Conservation (phyloP, 2,329 filamentous ascomycete species). For the Septoria linicola region DNA sequence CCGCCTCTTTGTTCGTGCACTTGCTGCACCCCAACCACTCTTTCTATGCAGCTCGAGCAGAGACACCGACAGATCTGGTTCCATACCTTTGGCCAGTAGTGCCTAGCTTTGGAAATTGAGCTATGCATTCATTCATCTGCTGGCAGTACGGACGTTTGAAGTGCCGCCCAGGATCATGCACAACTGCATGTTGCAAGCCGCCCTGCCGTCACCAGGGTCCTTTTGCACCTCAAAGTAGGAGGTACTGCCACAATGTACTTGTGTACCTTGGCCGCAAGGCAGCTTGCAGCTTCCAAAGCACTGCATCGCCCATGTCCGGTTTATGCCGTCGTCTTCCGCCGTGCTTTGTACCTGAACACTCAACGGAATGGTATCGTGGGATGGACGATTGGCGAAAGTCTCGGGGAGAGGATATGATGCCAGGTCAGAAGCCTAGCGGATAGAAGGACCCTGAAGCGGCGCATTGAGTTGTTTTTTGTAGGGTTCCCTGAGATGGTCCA, state of each 20-base stretch:
- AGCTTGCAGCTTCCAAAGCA: conserved; percentile 1
- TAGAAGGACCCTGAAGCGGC: no score
- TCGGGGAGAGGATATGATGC: not conserved
- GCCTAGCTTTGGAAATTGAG: no score
- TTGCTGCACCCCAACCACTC: conserved; percentile 1
- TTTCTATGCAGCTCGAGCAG: not conserved
- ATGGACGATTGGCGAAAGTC: not conserved
- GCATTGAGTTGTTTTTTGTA: not conserved
- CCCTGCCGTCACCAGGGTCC: conserved; percentile 11
- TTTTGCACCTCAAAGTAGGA: conserved; percentile 1
- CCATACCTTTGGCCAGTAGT: not conserved
- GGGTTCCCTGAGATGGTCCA: not conserved
- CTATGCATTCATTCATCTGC: no score
- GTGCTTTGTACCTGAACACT: not conserved
- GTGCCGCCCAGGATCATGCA: conserved; percentile 12
- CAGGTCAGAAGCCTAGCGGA: no score
- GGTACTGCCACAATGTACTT: conserved; percentile 9
- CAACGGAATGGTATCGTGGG: not conserved
- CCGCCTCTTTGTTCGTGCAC: conserved; percentile 17
- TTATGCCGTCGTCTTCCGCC: not conserved
- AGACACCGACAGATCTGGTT: not conserved
- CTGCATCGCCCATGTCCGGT: not conserved
- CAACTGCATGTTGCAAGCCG: conserved; percentile 8
- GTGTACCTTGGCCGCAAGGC: not conserved
- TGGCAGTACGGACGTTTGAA: conserved; percentile 13